Evolutionary conservation across 352 stramenopile species (phyloP).

Genomic region (Pythium vanterpoolii): DNA sequence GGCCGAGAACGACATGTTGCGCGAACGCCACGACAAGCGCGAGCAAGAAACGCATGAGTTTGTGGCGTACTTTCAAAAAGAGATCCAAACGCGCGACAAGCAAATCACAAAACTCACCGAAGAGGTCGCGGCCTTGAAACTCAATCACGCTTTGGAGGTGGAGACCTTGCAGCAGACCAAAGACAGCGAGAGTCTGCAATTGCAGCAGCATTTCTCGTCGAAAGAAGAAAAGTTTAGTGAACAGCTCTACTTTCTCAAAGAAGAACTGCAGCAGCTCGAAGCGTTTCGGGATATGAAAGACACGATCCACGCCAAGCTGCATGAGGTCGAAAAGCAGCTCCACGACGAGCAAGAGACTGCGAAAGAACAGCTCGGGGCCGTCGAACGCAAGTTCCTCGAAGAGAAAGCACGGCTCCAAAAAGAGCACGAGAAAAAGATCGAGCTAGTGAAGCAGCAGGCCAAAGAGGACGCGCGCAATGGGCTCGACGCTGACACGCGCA

Average conservation of each 20-base stretch:
- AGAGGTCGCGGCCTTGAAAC: slow-evolving; percentile 60
- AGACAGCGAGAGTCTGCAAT: slow-evolving; percentile 39
- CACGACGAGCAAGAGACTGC: slow-evolving; percentile 46
- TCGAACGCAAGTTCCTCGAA: slow-evolving; percentile 88
- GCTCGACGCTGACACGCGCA: slow-evolving; percentile 88
- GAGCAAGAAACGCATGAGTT: slow-evolving; percentile 95
- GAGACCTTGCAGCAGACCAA: slow-evolving; percentile 46
- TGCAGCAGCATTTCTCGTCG: slow-evolving; percentile 37
- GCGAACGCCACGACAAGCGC: slow-evolving; percentile 75
- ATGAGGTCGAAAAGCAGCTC: slow-evolving; percentile 62
- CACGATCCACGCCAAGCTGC: slow-evolving; percentile 47
- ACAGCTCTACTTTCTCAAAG: slow-evolving; percentile 55
- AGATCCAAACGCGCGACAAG: slow-evolving; percentile 86
- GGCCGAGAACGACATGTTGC: slow-evolving; percentile 76
- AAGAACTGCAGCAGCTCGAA: slow-evolving; percentile 68
- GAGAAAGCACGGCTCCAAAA: slow-evolving; percentile 84
- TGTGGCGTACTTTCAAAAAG: slow-evolving; percentile 92
- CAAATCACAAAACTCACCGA: slow-evolving; percentile 78
- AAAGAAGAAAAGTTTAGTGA: slow-evolving; percentile 57
- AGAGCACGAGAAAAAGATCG: slow-evolving; percentile 83
- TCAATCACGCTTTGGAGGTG: slow-evolving; percentile 62
- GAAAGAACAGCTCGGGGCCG: slow-evolving; percentile 49
- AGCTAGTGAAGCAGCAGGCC: slow-evolving; percentile 84
- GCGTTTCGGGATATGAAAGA: slow-evolving; percentile 71
- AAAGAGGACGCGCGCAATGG: slow-evolving; percentile 88